phyloP scores from a whole-genome alignment of 2,329 filamentous ascomycete genomes.

The Sclerotinia nivalis region DNA sequence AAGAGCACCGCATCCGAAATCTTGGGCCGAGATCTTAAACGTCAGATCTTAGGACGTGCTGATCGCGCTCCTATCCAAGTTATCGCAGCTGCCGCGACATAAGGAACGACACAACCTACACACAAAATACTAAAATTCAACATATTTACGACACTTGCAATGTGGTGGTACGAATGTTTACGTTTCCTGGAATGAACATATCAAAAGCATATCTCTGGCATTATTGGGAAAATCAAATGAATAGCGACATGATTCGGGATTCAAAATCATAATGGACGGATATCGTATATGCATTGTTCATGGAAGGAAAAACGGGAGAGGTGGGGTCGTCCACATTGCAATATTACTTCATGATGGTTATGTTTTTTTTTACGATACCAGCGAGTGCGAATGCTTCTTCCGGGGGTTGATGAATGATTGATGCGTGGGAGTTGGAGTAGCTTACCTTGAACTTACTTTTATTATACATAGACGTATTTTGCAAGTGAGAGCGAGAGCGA shows the following conservation, averaged over 20 bases:
- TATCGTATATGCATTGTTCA: slow-evolving; percentile 14
- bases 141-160: slow-evolving; percentile 16
- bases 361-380: slow-evolving; percentile 26
- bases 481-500: not conserved
- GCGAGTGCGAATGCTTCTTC: slow-evolving; percentile 15
- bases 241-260: slow-evolving; percentile 5
- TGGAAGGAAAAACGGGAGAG: not conserved
- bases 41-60: slow-evolving; percentile 30
- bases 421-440: slow-evolving; percentile 7
- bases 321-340: slow-evolving; percentile 2
- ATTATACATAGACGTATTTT: slow-evolving; percentile 13
- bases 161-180: slow-evolving; percentile 1
- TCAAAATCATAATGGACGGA: not conserved
- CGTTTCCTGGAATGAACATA: slow-evolving; percentile 10
- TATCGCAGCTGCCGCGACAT: slow-evolving; percentile 35
- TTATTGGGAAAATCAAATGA: slow-evolving; percentile 16
- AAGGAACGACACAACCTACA: slow-evolving; percentile 10
- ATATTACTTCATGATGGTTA: slow-evolving; percentile 16
- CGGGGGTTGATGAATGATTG: not conserved
- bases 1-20: slow-evolving; percentile 78
- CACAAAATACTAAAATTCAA: slow-evolving; percentile 10
- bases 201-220: slow-evolving; percentile 19
- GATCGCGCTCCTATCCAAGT: slow-evolving; percentile 34
- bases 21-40: slow-evolving; percentile 42
- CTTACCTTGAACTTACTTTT: not conserved